Evolutionary conservation across 176 grass and related monocot genomes (phyloP).

Genomic region (Bonia amplexicaulis): DNA sequence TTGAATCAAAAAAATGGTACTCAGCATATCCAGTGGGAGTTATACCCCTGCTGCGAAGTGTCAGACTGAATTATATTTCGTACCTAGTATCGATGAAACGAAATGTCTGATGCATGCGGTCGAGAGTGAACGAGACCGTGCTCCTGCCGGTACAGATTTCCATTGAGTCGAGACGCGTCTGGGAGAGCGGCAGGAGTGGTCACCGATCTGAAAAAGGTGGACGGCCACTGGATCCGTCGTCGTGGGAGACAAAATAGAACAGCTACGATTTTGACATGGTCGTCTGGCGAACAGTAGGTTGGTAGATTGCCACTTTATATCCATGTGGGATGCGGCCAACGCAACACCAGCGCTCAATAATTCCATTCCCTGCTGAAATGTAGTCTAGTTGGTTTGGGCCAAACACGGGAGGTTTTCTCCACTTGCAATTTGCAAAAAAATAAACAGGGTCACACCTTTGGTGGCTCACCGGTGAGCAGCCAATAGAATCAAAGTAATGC

Average conservation of each 20-base stretch:
- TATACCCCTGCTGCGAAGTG: background rate
- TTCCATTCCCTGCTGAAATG: background rate
- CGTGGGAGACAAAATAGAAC: slow-evolving; percentile 31
- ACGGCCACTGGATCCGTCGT: background rate
- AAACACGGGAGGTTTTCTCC: background rate
- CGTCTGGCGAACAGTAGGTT: slow-evolving; percentile 25
- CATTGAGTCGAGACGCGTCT: background rate
- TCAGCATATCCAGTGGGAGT: background rate
- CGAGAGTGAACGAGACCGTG: background rate
- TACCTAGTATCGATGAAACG: background rate
- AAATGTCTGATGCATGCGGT: slow-evolving; percentile 6
- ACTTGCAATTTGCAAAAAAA: background rate
- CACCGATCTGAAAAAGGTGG: slow-evolving; percentile 23
- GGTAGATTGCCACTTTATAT: slow-evolving; percentile 33
- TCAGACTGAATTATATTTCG: background rate
- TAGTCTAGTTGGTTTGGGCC: slow-evolving; percentile 9
- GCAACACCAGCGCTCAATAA: slow-evolving; percentile 5
- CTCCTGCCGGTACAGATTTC: background rate
- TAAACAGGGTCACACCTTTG: too few species aligned
- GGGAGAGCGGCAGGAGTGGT: background rate
- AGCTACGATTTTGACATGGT: slow-evolving; percentile 37
- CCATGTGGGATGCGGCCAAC: slow-evolving; percentile 35
- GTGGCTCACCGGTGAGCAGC: background rate
- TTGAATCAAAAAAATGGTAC: background rate
- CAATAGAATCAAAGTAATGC: background rate